phyloP scores from a whole-genome alignment of 306 rosid species.

The Ceratonia siliqua region DNA sequence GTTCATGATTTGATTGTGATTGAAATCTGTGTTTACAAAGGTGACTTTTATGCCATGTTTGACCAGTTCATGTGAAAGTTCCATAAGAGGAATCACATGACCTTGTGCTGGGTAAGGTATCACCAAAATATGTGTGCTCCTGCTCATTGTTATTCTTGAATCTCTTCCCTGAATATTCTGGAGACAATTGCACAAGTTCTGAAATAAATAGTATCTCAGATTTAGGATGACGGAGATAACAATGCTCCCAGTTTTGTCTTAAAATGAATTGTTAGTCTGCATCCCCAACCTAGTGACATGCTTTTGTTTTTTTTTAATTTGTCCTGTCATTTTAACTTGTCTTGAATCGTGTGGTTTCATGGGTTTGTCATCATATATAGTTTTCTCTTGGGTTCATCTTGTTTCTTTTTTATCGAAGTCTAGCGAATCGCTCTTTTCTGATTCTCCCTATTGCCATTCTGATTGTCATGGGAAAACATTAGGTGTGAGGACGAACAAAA shows the following conservation, averaged over 20 bases:
- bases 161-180: background rate
- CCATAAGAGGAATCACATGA: slow-evolving; percentile 51
- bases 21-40: slow-evolving; percentile 32
- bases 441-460: no score
- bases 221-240: background rate
- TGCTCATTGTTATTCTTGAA: slow-evolving; percentile 30
- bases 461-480: no score
- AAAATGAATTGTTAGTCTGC: background rate
- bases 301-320: background rate
- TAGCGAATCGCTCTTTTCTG: no score
- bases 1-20: slow-evolving; percentile 40
- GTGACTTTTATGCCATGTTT: slow-evolving; percentile 44
- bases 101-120: slow-evolving; percentile 48
- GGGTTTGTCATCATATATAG: background rate
- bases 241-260: background rate
- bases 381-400: no score
- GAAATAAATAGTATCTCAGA: background rate
- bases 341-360: background rate
- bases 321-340: background rate
- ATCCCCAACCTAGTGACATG: background rate
- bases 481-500: background rate
- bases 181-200: background rate
- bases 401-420: no score
- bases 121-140: slow-evolving; percentile 33
- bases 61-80: slow-evolving; percentile 38